Conservation (phyloP, 768 basidiomycete genomes). For the Leucocoprinus leucothites region DNA sequence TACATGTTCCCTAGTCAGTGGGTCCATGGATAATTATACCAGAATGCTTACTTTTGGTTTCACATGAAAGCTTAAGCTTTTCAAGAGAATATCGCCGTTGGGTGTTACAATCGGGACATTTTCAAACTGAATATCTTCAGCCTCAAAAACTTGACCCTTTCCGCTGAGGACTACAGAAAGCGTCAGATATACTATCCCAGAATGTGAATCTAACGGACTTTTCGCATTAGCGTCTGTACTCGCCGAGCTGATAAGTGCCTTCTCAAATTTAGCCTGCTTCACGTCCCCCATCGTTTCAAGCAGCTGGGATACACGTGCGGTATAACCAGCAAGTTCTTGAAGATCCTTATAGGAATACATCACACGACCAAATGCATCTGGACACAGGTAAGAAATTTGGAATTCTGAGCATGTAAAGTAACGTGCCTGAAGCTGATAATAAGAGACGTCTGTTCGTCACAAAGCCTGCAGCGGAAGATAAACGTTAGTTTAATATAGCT, state of each 20-base stretch:
- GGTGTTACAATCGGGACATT: conserved; percentile 95
- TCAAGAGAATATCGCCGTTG: conserved; percentile 89
- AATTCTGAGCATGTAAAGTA: background rate
- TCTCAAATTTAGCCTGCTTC: conserved; percentile 80
- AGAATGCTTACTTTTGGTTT: conserved; percentile 66
- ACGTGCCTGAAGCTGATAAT: conserved; percentile 76
- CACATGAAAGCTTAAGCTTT: conserved; percentile 82
- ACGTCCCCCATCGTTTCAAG: conserved; percentile 91
- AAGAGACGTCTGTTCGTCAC: conserved; percentile 93
- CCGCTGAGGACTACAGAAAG: conserved; percentile 62
- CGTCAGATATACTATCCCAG: background rate
- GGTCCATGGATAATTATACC: background rate
- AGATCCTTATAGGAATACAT: conserved; percentile 99
- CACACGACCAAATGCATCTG: conserved; percentile 91
- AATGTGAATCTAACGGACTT: conserved; percentile 45
- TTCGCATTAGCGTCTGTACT: conserved; percentile 68
- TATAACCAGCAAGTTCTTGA: conserved; percentile 94
- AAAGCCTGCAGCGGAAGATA: conserved; percentile 55
- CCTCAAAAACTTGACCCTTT: conserved; percentile 75
- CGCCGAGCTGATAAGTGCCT: conserved; percentile 78
- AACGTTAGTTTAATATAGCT: background rate
- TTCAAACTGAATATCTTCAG: conserved; percentile 89
- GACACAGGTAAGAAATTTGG: background rate
- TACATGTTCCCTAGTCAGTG: conserved; percentile 25
- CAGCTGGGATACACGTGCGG: conserved; percentile 82